phyloP scores from a whole-genome alignment of 495 filamentous ascomycete genomes.

The Astrothelium macrocarpum region DNA sequence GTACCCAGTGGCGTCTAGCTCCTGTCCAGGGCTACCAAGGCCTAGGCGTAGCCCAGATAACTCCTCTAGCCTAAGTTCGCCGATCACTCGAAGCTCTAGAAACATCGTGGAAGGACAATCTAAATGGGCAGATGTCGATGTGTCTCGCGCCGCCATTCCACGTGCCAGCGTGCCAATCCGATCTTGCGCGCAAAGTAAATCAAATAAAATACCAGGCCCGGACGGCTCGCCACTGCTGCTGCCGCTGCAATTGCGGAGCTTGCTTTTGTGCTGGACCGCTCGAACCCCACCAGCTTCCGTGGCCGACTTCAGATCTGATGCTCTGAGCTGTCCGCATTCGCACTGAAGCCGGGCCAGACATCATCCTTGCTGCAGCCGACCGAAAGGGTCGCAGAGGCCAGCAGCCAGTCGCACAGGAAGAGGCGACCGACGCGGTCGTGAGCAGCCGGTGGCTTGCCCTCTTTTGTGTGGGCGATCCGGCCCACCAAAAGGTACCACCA shows the following conservation, averaged over 20 bases:
- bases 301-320: background rate
- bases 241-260: background rate
- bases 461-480: background rate
- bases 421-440: background rate
- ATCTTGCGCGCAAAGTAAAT: background rate
- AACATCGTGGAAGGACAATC: background rate
- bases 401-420: background rate
- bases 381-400: background rate
- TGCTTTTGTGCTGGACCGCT: background rate
- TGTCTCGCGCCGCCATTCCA: background rate
- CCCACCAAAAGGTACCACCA: background rate
- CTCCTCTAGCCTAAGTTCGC: background rate
- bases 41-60: background rate
- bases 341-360: background rate
- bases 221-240: background rate
- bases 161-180: background rate
- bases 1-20: background rate
- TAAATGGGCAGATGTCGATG: background rate
- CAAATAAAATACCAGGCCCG: background rate
- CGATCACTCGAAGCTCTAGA: background rate
- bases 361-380: background rate
- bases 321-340: background rate
- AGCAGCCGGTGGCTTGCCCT: conserved; percentile 4
- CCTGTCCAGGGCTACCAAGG: background rate
- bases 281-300: background rate